Evolutionary conservation across 2,329 filamentous ascomycete genomes (phyloP).

Genomic region (Nothophaeocryptopus gaeumannii): DNA sequence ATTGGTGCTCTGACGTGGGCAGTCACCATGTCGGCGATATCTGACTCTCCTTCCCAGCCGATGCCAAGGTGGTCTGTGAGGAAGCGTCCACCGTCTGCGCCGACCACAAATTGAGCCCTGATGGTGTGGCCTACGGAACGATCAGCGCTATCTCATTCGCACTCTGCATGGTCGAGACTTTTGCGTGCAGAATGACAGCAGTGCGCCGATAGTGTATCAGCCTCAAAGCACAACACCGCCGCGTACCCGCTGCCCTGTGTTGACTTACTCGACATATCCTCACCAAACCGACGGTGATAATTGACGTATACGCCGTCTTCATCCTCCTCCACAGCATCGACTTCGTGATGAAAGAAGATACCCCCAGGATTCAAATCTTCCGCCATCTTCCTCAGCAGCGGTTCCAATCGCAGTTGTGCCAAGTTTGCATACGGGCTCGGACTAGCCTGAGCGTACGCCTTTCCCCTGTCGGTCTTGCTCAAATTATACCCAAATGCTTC

Average conservation of each 20-base stretch:
- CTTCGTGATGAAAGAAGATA: constrained; percentile 31
- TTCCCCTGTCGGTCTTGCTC: constrained; percentile 18
- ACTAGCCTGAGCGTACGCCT: constrained; percentile 25
- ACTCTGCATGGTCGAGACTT: no score
- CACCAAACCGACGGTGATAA: no score
- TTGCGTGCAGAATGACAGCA: no score
- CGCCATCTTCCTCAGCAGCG: constrained; percentile 33
- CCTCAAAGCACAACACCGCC: no score
- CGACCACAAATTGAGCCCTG: no score
- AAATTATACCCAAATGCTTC: constrained; percentile 30
- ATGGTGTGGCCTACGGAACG: no score
- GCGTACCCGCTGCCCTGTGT: no score
- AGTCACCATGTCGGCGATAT: neutral
- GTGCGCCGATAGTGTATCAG: no score
- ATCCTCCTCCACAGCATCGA: constrained; percentile 8
- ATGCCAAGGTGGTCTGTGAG: neutral
- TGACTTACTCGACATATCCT: no score
- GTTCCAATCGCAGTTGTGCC: constrained; percentile 40
- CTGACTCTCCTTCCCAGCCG: neutral
- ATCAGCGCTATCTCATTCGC: no score
- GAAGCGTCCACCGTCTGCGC: neutral
- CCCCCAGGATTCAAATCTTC: constrained; percentile 32
- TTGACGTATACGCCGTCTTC: neutral
- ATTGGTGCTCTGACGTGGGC: neutral
- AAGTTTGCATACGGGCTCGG: constrained; percentile 32